Evolutionary conservation across 371 early-diverging fungal species (phyloP).

Genomic region (Mucor saturninus): DNA sequence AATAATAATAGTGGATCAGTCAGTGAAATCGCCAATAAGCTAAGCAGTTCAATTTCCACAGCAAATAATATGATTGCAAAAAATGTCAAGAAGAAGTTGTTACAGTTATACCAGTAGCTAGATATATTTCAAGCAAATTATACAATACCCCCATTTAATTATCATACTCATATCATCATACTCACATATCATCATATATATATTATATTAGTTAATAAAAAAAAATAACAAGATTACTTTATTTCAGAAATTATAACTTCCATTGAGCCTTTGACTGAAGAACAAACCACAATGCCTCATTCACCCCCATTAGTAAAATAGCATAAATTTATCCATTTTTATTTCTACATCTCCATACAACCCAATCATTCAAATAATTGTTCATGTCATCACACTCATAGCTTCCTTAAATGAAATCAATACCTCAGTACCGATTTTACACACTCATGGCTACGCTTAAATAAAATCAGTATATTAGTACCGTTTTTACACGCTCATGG

Average conservation of each 20-base stretch:
- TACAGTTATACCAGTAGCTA: constrained; percentile 16
- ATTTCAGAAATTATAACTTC: constrained; percentile 13
- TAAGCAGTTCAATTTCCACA: constrained; percentile 23
- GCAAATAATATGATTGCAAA: constrained; percentile 24
- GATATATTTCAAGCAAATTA: constrained; percentile 12
- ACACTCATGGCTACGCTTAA: too few species aligned
- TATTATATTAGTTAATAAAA: constrained; percentile 14
- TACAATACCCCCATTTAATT: constrained; percentile 12
- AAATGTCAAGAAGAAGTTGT: constrained; percentile 17
- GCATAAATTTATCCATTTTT: constrained; percentile 12
- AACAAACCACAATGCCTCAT: constrained; percentile 19
- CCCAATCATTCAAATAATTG: constrained; percentile 11
- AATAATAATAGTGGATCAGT: constrained; percentile 16
- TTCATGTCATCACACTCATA: constrained; percentile 1
- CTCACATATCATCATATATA: constrained; percentile 11
- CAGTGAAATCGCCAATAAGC: constrained; percentile 20
- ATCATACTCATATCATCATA: neutral
- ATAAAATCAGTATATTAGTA: too few species aligned
- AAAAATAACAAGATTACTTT: constrained; percentile 17
- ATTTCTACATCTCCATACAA: constrained; percentile 11
- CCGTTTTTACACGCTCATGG: too few species aligned
- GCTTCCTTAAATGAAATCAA: too few species aligned
- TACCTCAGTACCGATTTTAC: too few species aligned
- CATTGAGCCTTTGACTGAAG: constrained; percentile 15
- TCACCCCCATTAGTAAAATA: constrained; percentile 14